phyloP scores from a whole-genome alignment of 495 filamentous ascomycete genomes.

The Talaromyces nanjingensis region DNA sequence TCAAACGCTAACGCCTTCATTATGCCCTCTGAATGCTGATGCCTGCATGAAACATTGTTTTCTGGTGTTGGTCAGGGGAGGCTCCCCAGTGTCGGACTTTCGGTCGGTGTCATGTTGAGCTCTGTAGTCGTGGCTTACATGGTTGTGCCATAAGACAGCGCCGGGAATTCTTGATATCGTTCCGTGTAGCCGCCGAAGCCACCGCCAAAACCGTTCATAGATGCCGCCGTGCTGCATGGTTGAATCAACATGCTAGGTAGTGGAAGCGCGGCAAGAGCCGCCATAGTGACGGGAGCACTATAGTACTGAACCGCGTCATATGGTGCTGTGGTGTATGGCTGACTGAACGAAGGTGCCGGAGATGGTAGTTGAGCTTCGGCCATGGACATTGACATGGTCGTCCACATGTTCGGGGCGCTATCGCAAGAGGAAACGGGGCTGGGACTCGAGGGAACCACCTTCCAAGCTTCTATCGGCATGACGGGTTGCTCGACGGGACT shows the following conservation, averaged over 20 bases:
- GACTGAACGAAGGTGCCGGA: slow-evolving; percentile 70
- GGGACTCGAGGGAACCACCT: slow-evolving; percentile 81
- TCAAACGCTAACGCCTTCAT: slow-evolving; percentile 41
- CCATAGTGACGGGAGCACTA: slow-evolving; percentile 53
- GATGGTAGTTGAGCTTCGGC: slow-evolving; percentile 60
- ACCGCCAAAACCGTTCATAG: slow-evolving; percentile 73
- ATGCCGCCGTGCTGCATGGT: slow-evolving; percentile 66
- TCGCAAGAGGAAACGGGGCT: slow-evolving; percentile 66
- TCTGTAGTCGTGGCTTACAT: slow-evolving; percentile 31
- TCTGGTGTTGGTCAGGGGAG: neutral
- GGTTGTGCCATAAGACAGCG: slow-evolving; percentile 46
- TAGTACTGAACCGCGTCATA: slow-evolving; percentile 63
- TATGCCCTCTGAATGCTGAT: slow-evolving; percentile 38
- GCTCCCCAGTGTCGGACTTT: neutral
- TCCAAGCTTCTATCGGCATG: slow-evolving; percentile 84
- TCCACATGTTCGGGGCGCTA: slow-evolving; percentile 70
- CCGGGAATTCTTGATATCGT: slow-evolving; percentile 47
- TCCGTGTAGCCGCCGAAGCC: slow-evolving; percentile 25
- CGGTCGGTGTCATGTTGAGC: neutral
- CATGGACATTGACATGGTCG: slow-evolving; percentile 52
- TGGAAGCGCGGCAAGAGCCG: slow-evolving; percentile 63
- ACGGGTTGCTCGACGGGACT: slow-evolving; percentile 41
- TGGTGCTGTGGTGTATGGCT: slow-evolving; percentile 65
- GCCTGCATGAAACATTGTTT: slow-evolving; percentile 18
- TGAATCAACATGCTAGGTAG: slow-evolving; percentile 83